phyloP scores from a whole-genome alignment of 208 protist species.

The Tetramitus jugosus region DNA sequence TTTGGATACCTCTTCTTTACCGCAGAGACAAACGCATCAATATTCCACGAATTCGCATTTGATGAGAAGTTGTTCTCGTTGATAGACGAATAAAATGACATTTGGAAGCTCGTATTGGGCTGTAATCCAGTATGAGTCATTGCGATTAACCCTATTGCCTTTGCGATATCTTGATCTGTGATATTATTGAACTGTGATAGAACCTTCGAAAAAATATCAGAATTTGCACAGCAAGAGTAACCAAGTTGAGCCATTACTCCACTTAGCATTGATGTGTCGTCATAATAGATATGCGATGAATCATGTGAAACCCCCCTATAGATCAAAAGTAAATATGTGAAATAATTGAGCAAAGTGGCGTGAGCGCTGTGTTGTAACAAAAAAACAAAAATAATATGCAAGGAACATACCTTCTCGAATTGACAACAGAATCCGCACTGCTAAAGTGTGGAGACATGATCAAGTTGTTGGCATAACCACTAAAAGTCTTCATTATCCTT shows the following conservation, averaged over 20 bases:
- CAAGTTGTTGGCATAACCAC: background rate
- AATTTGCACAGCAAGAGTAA: constrained; percentile 20
- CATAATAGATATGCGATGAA: no score
- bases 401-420: no score
- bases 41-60: constrained; percentile 41
- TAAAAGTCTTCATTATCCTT: background rate
- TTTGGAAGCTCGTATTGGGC: background rate
- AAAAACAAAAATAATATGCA: no score
- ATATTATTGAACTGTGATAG: constrained; percentile 34
- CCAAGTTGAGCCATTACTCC: constrained; percentile 38
- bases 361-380: no score
- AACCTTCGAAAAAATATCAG: constrained; percentile 30
- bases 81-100: background rate
- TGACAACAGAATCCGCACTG: no score
- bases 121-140: constrained; percentile 26
- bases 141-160: constrained; percentile 42
- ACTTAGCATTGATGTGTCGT: no score
- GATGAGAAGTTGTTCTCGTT: background rate
- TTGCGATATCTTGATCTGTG: constrained; percentile 38
- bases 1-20: constrained; percentile 36
- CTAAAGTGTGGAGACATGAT: background rate
- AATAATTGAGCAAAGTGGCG: no score
- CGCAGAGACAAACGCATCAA: constrained; percentile 41
- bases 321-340: no score
- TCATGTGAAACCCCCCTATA: no score